Evolutionary conservation across 2,329 filamentous ascomycete genomes (phyloP).

Genomic region (Ophiostoma populinum): DNA sequence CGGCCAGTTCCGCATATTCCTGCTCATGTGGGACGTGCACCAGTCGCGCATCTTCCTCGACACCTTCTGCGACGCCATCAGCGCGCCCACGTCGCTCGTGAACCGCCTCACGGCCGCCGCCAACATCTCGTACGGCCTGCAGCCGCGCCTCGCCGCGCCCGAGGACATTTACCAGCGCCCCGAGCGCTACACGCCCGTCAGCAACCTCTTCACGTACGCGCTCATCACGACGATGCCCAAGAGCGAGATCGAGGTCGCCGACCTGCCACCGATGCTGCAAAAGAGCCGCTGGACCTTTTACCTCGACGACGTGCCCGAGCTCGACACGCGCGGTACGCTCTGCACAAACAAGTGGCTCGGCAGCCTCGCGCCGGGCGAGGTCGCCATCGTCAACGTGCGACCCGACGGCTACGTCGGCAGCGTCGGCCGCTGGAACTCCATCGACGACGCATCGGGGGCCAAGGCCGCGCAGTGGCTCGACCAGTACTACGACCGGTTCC

Average conservation of each 20-base stretch:
- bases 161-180: conserved; percentile 51
- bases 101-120: conserved; percentile 41
- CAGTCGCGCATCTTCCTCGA: conserved; percentile 35
- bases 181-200: conserved; percentile 50
- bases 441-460: conserved; percentile 30
- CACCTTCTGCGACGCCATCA: conserved; percentile 37
- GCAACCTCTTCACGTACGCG: conserved; percentile 51
- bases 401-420: conserved; percentile 60
- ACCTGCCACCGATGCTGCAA: conserved; percentile 44
- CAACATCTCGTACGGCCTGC: conserved; percentile 41
- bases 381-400: conserved; percentile 49
- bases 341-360: conserved; percentile 58
- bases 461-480: conserved; percentile 38
- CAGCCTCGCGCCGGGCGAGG: conserved; percentile 34
- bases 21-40: conserved; percentile 49
- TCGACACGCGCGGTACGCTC: conserved; percentile 30
- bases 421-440: conserved; percentile 36
- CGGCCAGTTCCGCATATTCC: conserved; percentile 60
- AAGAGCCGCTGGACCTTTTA: conserved; percentile 57
- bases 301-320: conserved; percentile 44
- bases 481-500: conserved; percentile 35
- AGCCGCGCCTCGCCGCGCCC: conserved; percentile 37
- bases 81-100: conserved; percentile 34
- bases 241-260: conserved; percentile 43
- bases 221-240: conserved; percentile 51